These are phyloP conservation scores for Penicillium sp. DNA, from an alignment of 2,329 filamentous ascomycete species.

Conservation along the genomic window DNA sequence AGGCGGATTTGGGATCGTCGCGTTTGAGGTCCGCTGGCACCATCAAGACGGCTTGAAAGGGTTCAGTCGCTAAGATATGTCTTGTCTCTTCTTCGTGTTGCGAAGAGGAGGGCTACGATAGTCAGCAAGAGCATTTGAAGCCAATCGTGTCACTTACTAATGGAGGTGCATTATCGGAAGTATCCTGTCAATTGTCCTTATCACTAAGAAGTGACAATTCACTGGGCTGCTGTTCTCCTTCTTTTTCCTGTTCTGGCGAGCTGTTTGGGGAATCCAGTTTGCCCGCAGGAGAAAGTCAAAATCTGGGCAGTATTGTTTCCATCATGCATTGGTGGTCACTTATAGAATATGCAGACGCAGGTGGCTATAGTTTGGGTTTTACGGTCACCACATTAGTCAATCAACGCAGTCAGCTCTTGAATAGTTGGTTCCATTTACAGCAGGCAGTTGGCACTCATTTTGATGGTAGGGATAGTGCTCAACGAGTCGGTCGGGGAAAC, in stretches of 20 bases:
- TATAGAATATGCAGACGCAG: too few species aligned
- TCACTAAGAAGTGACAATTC: not conserved
- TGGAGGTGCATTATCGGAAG: not conserved
- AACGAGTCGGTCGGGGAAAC: too few species aligned
- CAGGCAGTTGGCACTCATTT: too few species aligned
- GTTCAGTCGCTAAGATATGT: too few species aligned
- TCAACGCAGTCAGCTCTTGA: too few species aligned
- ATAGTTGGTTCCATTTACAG: too few species aligned
- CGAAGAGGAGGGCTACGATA: slow-evolving; percentile 24
- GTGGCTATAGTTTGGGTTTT: too few species aligned
- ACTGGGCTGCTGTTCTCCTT: not conserved
- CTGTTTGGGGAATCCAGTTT: not conserved
- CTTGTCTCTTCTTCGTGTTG: slow-evolving; percentile 7
- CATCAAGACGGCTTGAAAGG: too few species aligned
- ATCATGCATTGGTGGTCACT: too few species aligned
- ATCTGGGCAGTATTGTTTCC: too few species aligned
- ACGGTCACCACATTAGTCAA: too few species aligned
- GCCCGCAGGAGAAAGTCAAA: not conserved
- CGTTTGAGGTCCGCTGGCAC: not conserved
- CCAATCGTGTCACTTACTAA: not conserved
- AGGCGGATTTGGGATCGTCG: not conserved
- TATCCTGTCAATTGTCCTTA: not conserved
- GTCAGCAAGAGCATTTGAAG: not conserved
- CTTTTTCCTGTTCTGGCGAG: not conserved
- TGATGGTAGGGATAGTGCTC: too few species aligned